phyloP scores from a whole-genome alignment of 805 yeast genomes.

The Candida corydali region DNA sequence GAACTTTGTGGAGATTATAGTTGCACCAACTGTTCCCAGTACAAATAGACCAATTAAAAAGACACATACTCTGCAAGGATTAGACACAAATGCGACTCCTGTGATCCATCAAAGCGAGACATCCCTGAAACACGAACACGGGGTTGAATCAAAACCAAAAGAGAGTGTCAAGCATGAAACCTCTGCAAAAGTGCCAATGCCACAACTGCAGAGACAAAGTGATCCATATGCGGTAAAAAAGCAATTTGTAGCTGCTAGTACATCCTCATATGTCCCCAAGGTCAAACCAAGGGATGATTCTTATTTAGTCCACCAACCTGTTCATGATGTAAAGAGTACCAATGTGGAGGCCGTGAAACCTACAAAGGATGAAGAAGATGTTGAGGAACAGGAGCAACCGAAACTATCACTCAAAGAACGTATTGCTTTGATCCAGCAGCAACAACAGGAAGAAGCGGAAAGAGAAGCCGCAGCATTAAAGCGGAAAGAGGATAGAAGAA shows the following conservation, averaged over 20 bases:
- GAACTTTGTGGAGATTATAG: conserved; percentile 60
- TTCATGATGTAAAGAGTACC: conserved; percentile 19
- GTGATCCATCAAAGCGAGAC: not conserved
- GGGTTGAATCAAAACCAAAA: not conserved
- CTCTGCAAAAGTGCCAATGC: conserved; percentile 11
- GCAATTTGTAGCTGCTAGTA: conserved; percentile 52
- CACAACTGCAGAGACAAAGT: conserved; percentile 26
- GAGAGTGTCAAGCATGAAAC: conserved; percentile 1
- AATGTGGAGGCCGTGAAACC: conserved; percentile 15
- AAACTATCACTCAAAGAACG: conserved; percentile 82
- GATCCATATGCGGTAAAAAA: conserved; percentile 51
- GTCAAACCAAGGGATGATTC: conserved; percentile 38
- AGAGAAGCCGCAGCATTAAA: conserved; percentile 57
- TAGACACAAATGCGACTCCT: conserved; percentile 1
- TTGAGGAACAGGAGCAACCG: conserved; percentile 52
- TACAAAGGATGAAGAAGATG: conserved; percentile 15
- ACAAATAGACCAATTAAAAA: conserved; percentile 7
- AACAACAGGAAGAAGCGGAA: conserved; percentile 77
- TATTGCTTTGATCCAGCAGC: conserved; percentile 76
- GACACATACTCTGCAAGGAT: not conserved
- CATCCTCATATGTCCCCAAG: conserved; percentile 57
- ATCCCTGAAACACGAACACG: not conserved
- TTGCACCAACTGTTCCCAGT: conserved; percentile 11
- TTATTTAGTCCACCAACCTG: conserved; percentile 25
- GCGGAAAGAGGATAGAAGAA: conserved; percentile 50